Percentiles rank a stretch among this genome's conserved stretches.
phyloP scores from a whole-genome alignment of 345 rosid species.

The Eucalyptus erythrocorys region DNA sequence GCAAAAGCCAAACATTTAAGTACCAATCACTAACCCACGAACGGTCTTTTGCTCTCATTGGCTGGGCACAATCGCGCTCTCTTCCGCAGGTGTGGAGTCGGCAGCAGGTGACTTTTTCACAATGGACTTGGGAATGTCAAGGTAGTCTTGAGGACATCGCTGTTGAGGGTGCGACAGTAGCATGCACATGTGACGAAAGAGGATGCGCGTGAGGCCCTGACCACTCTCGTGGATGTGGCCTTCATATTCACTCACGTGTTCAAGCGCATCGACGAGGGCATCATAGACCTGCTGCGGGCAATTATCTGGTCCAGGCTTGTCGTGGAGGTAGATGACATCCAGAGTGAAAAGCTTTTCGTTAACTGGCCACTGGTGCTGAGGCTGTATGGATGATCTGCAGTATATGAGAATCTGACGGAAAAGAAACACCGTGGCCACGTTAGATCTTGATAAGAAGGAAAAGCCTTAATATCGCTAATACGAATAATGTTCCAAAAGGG shows the following conservation, averaged over 20 bases:
- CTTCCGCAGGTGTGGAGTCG: constrained; percentile 42
- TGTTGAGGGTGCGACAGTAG: constrained; percentile 83
- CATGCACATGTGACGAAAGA: constrained; percentile 57
- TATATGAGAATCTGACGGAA: constrained; percentile 18
- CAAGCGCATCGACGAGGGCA: constrained; percentile 68
- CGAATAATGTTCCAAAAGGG: not conserved
- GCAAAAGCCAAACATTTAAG: not conserved
- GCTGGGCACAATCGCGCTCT: constrained; percentile 23
- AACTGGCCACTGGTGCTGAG: constrained; percentile 62
- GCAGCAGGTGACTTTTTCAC: constrained; percentile 36
- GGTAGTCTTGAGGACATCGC: constrained; percentile 61
- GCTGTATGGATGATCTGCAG: constrained; percentile 73
- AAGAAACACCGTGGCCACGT: not conserved
- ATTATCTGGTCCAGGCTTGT: constrained; percentile 82
- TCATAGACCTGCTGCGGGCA: constrained; percentile 88
- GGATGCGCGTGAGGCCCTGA: constrained; percentile 47
- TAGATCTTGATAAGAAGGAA: not conserved
- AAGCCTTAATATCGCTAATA: not conserved
- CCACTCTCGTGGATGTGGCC: constrained; percentile 88
- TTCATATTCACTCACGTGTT: constrained; percentile 70
- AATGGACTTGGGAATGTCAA: constrained; percentile 71
- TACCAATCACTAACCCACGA: not conserved
- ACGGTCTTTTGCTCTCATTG: constrained; percentile 16
- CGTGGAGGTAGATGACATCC: constrained; percentile 89
- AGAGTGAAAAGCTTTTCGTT: constrained; percentile 75